Percentiles rank a stretch among this genome's conserved stretches.
Evolutionary conservation across 163 green algal species (phyloP).

Genomic region (Scenedesmus sp.): DNA sequence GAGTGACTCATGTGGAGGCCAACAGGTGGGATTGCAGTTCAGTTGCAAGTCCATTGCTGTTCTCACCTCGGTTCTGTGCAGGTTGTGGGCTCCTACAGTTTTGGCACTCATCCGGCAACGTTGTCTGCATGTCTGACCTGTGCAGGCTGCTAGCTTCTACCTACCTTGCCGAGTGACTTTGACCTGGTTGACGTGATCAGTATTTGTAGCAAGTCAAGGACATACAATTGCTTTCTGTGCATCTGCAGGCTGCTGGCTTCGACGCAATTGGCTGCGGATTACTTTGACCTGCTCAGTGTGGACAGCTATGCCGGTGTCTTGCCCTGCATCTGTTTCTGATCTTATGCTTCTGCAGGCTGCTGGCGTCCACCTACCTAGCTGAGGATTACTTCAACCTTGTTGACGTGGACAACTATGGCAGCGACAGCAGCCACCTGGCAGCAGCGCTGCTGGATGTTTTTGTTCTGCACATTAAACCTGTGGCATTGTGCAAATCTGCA

Average conservation of each 20-base stretch:
- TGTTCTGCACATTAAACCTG: no score
- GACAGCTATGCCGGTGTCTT: constrained; percentile 75
- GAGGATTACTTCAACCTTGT: constrained; percentile 71
- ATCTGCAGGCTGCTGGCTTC: constrained; percentile 22
- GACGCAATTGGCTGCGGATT: constrained; percentile 66
- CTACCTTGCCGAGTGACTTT: constrained; percentile 66
- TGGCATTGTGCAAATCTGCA: no score
- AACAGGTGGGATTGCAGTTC: constrained; percentile 43
- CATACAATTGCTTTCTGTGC: constrained; percentile 58
- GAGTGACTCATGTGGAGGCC: constrained; percentile 48
- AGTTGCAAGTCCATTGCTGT: not conserved
- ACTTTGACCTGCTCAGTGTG: constrained; percentile 69
- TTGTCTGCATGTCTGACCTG: constrained; percentile 60
- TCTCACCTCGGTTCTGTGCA: not conserved
- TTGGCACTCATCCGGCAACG: constrained; percentile 31
- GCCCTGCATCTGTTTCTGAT: not conserved
- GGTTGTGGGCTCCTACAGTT: constrained; percentile 58
- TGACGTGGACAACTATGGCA: constrained; percentile 73
- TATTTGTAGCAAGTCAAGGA: constrained; percentile 72
- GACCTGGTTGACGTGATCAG: constrained; percentile 68
- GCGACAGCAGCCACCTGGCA: constrained; percentile 57
- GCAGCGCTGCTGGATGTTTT: constrained; percentile 65
- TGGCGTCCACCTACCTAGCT: constrained; percentile 51
- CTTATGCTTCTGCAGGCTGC: not conserved
- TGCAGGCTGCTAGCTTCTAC: not conserved